phyloP scores from a whole-genome alignment of 805 yeast species.

The Suhomyces sp. region DNA sequence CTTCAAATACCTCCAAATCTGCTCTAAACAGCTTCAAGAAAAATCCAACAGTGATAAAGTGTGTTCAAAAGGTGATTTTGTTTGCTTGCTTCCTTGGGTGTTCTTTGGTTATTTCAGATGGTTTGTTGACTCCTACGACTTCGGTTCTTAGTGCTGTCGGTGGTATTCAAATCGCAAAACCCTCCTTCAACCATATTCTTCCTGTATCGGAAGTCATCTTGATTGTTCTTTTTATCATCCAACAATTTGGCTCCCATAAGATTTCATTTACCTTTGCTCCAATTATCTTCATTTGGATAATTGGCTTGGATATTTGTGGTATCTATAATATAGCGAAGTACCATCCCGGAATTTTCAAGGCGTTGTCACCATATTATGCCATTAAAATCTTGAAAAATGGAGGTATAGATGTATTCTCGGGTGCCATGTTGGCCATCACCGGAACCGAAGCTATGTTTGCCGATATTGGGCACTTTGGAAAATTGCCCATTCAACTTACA shows the following conservation, averaged over 20 bases:
- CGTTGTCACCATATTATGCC: slow-evolving; percentile 53
- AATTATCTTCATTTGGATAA: slow-evolving; percentile 50
- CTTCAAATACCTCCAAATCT: slow-evolving; percentile 12
- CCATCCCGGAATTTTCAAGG: slow-evolving; percentile 44
- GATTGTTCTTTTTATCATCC: slow-evolving; percentile 43
- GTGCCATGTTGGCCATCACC: slow-evolving; percentile 54
- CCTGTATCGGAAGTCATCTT: slow-evolving; percentile 50
- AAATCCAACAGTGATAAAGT: slow-evolving; percentile 23
- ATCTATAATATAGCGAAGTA: slow-evolving; percentile 40
- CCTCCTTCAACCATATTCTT: slow-evolving; percentile 43
- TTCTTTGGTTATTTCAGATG: slow-evolving; percentile 56
- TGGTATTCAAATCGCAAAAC: slow-evolving; percentile 54
- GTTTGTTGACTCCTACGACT: slow-evolving; percentile 61
- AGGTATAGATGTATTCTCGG: slow-evolving; percentile 44
- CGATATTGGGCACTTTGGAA: slow-evolving; percentile 57
- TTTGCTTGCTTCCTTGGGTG: slow-evolving; percentile 52
- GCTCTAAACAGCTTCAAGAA: slow-evolving; percentile 15
- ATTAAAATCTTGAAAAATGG: slow-evolving; percentile 39
- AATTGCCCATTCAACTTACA: slow-evolving; percentile 48
- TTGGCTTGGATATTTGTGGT: slow-evolving; percentile 45
- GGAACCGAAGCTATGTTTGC: slow-evolving; percentile 68
- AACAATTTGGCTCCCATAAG: slow-evolving; percentile 49
- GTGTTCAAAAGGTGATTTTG: slow-evolving; percentile 32
- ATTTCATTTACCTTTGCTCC: slow-evolving; percentile 55
- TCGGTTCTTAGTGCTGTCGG: slow-evolving; percentile 57